These are phyloP conservation scores for Quercus tomentella DNA, from an alignment of 331 rosid species.

Conservation along the genomic window DNA sequence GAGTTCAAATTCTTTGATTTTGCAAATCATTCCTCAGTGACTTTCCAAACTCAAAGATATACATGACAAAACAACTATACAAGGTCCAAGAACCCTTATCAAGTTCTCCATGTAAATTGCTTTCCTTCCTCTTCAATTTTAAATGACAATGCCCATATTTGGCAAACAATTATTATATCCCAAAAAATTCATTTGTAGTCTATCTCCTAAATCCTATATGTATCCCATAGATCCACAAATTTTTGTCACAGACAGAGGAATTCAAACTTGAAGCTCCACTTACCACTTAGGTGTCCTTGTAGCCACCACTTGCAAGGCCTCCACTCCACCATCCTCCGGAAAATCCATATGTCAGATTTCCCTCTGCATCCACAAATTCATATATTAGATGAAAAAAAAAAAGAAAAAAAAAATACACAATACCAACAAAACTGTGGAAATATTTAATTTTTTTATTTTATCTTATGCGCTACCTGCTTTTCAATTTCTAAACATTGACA, in stretches of 20 bases:
- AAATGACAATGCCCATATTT: too few relatives aligned
- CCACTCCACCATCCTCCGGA: constrained; percentile 73
- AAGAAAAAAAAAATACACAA: constrained; percentile 8
- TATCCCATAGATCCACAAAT: not conserved
- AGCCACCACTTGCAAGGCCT: constrained; percentile 93
- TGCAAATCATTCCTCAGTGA: not conserved
- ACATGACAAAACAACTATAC: too few relatives aligned
- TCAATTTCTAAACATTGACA: not conserved
- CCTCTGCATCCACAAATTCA: constrained; percentile 36
- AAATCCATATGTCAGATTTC: constrained; percentile 67
- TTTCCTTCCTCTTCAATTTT: too few relatives aligned
- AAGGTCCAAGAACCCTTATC: too few relatives aligned
- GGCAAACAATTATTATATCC: too few relatives aligned
- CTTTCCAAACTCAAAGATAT: too few relatives aligned
- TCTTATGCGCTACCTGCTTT: not conserved
- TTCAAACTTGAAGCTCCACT: not conserved
- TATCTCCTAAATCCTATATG: not conserved
- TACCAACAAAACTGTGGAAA: not conserved
- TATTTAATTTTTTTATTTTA: too few relatives aligned
- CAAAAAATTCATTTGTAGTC: too few relatives aligned
- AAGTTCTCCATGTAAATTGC: too few relatives aligned
- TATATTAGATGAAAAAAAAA: constrained; percentile 12
- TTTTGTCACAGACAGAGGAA: constrained; percentile 3
- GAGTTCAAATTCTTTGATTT: not conserved
- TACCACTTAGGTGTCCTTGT: constrained; percentile 61